Conservation (phyloP, 768 basidiomycete species). For the Mycena floridula region DNA sequence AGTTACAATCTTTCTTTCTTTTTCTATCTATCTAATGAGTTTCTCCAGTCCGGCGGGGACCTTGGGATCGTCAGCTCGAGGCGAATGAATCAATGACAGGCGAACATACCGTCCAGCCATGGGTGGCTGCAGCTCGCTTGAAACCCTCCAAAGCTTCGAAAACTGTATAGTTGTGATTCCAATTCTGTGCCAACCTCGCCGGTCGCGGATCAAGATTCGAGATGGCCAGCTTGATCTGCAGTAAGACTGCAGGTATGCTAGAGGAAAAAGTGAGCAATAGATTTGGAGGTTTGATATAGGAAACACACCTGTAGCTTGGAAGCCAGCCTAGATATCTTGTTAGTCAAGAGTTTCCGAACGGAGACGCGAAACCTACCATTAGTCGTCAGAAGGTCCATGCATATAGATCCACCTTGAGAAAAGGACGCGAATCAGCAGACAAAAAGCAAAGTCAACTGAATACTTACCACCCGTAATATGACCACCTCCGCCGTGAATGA, state of each 20-base stretch:
- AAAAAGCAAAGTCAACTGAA: not conserved
- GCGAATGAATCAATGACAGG: not conserved
- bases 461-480: slow-evolving; percentile 55
- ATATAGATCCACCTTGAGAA: slow-evolving; percentile 57
- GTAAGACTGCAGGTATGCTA: slow-evolving; percentile 44
- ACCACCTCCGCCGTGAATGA: slow-evolving; percentile 65
- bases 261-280: not conserved
- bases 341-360: not conserved
- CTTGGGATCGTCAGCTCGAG: slow-evolving; percentile 7
- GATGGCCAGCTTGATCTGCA: slow-evolving; percentile 67
- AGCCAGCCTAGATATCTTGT: slow-evolving; percentile 49
- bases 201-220: slow-evolving; percentile 61
- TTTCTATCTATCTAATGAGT: slow-evolving; percentile 22
- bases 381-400: slow-evolving; percentile 65
- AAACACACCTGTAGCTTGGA: slow-evolving; percentile 52
- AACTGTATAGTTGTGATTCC: slow-evolving; percentile 47
- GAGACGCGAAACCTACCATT: slow-evolving; percentile 36
- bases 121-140: slow-evolving; percentile 56
- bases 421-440: slow-evolving; percentile 4
- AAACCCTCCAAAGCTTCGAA: slow-evolving; percentile 58
- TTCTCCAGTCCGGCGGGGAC: slow-evolving; percentile 28
- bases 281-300: no score
- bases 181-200: slow-evolving; percentile 48
- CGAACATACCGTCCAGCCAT: slow-evolving; percentile 52
- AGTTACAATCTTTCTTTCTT: no score